phyloP scores from a whole-genome alignment of 208 protist genomes.

The Acanthamoeba royreba region DNA sequence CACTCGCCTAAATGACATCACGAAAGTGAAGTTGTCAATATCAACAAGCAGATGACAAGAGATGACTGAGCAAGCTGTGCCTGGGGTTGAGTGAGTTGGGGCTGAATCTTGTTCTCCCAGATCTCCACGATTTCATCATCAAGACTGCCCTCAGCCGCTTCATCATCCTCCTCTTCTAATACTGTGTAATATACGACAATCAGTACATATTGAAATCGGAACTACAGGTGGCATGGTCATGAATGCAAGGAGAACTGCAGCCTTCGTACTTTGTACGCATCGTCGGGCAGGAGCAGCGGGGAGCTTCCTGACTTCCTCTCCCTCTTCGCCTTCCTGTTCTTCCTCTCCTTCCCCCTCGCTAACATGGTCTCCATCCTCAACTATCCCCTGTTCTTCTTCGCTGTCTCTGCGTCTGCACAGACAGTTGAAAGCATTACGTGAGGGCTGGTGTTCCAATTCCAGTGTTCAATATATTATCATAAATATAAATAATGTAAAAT shows the following conservation, averaged over 20 bases:
- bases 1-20: neutral
- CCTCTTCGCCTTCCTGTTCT: neutral
- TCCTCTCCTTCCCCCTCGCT: neutral
- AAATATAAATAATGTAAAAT: no score
- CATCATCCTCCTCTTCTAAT: neutral
- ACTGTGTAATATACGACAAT: no score
- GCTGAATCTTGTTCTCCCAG: constrained; percentile 21
- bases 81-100: neutral
- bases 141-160: neutral
- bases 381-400: no score
- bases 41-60: neutral
- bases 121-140: constrained; percentile 37
- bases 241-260: neutral
- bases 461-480: no score
- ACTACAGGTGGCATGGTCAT: neutral
- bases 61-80: neutral
- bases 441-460: no score
- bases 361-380: neutral
- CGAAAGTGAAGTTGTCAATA: neutral
- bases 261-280: neutral
- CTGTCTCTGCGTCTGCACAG: no score
- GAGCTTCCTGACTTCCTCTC: neutral
- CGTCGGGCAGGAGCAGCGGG: neutral
- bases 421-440: no score
- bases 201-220: no score